phyloP scores from a whole-genome alignment of 345 rosid genomes.

The Gossypium longicalyx region DNA sequence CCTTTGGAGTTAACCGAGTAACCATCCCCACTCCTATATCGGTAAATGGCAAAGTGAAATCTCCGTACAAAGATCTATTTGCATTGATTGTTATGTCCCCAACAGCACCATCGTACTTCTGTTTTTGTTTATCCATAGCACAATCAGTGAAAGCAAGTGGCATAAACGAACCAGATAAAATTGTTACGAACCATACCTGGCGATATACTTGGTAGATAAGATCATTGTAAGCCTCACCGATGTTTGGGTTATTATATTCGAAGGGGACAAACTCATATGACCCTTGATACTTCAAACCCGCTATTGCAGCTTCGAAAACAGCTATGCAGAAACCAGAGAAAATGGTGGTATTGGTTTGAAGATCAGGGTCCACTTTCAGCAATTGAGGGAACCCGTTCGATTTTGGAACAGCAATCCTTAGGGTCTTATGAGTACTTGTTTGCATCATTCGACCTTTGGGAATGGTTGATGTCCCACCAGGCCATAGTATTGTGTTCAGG shows the following conservation, averaged over 20 bases:
- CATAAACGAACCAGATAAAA: background rate
- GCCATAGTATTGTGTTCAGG: too few relatives aligned
- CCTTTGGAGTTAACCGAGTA: background rate
- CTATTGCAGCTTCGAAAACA: conserved; percentile 22
- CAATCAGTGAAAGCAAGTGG: background rate
- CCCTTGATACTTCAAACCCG: conserved; percentile 12
- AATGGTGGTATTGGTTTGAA: too few relatives aligned
- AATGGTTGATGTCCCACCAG: too few relatives aligned
- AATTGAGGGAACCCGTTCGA: too few relatives aligned
- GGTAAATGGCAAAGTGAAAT: background rate
- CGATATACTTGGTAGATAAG: background rate
- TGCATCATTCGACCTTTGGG: too few relatives aligned
- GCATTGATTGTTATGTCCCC: conserved; percentile 22
- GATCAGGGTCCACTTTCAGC: too few relatives aligned
- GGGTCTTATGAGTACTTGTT: too few relatives aligned
- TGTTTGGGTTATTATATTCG: background rate
- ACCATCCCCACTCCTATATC: too few relatives aligned
- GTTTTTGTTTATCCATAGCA: background rate
- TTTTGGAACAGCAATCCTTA: too few relatives aligned
- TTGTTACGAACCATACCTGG: background rate
- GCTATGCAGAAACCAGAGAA: too few relatives aligned
- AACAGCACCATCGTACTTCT: conserved; percentile 28
- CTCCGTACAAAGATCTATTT: background rate
- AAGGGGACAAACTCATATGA: background rate
- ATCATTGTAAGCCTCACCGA: background rate